Base-by-base conservation (phyloP, 192 early-diverging fungal species). In the Gamsiella multidivaricata region DNA sequence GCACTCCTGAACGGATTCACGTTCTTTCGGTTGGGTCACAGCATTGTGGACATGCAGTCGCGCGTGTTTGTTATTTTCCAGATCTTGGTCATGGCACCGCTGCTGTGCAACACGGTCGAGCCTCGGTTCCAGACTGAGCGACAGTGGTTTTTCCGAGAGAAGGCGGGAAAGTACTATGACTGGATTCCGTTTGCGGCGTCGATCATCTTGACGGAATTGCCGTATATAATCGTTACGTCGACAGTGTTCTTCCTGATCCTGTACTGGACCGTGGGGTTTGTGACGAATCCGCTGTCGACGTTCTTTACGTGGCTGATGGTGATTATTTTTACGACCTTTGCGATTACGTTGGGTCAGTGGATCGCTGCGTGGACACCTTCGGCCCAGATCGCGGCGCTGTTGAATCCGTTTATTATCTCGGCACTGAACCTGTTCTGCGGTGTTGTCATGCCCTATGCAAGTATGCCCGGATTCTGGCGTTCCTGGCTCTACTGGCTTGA, bases 201-300 rank as follows among this genome's bases (percentile, higher is more conserved):
- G 12, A 88, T 91, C 52, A 83, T 91, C 20, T 52, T 87, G 2
- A 88, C 88, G 23, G 91, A 95, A 65, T 80, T 90, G 34, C 93
- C 93, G 0, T 95, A 91, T 46, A 84, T 90, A 2, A 49, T 91
- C 26, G 53, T 92, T 28, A 81, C 84, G 39, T 74, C 86, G 52
- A 88, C 92, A 1, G 36, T 84, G 55, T 92, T 89, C 74, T 93
- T 92, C 67, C 67, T 88, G 25, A 69, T 86, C 45, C 91, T 92
- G 59, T 95, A 95, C 80, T 95, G 89, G 88, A 84, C 88, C 31
- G 85, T 88, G 9, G 91, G 90, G 3, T 84, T 94, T 31, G 85
- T 84, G 50, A 56, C 33, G 3, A 62, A 69, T 4, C 69, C 85
- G 17, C 68, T 83, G 43, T 81, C 85, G 54, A 82, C 79, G 0